Evolutionary conservation across 106 monocot genomes (phyloP).

Genomic region (Acorus calamus): DNA sequence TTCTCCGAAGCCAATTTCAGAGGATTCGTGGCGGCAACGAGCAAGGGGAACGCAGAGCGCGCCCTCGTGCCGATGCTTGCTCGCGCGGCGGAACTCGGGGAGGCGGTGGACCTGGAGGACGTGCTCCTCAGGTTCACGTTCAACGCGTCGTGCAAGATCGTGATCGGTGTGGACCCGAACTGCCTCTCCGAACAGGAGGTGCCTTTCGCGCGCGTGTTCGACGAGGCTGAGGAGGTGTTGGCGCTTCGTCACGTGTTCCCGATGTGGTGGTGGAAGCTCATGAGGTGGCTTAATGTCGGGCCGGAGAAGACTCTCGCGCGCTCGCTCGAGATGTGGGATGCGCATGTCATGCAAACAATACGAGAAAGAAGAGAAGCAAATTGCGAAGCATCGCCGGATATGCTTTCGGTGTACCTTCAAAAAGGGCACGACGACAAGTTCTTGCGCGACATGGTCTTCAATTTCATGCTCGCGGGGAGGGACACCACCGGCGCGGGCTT

Average conservation of each 20-base stretch:
- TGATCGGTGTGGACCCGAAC: slow-evolving; percentile 30
- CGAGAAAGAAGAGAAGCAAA: too few relatives aligned
- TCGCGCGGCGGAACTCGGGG: background rate
- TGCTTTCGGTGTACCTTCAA: too few relatives aligned
- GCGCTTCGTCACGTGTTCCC: slow-evolving; percentile 30
- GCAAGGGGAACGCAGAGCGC: slow-evolving; percentile 26
- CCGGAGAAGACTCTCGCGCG: slow-evolving; percentile 18
- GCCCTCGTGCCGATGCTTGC: slow-evolving; percentile 24
- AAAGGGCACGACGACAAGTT: too few relatives aligned
- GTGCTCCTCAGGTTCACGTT: slow-evolving; percentile 37
- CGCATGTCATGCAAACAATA: too few relatives aligned
- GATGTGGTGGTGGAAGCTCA: slow-evolving; percentile 31
- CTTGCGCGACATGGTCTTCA: too few relatives aligned
- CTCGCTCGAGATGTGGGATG: too few relatives aligned
- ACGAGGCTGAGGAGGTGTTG: slow-evolving; percentile 16
- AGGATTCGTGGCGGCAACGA: slow-evolving; percentile 5
- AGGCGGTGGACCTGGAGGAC: slow-evolving; percentile 26
- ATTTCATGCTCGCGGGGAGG: too few relatives aligned
- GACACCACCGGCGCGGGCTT: too few relatives aligned
- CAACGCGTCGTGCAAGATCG: slow-evolving; percentile 20
- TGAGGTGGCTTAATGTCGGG: slow-evolving; percentile 20
- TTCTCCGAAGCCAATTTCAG: slow-evolving; percentile 17
- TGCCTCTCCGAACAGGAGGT: slow-evolving; percentile 16
- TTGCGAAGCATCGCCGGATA: too few relatives aligned
- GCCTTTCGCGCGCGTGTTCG: slow-evolving; percentile 26